Conservation (phyloP, 495 filamentous ascomycete genomes). For the Lasiosphaeria hispida region DNA sequence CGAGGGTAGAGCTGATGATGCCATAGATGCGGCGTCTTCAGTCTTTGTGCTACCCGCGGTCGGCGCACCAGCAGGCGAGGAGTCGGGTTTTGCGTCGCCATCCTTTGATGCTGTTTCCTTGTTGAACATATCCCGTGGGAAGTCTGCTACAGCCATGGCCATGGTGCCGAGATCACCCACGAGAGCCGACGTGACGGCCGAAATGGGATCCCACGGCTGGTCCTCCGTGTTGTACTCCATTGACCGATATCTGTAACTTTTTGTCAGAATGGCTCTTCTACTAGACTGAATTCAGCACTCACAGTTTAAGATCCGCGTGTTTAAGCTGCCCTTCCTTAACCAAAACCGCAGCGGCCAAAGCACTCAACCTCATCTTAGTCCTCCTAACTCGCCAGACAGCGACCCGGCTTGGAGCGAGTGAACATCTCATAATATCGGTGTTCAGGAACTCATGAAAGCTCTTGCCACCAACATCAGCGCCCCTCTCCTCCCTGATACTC, state of each 20-base stretch:
- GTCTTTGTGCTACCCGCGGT: not conserved
- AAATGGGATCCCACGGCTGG: slow-evolving; percentile 69
- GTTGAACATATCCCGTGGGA: slow-evolving; percentile 69
- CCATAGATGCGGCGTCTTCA: not conserved
- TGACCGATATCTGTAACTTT: slow-evolving; percentile 54
- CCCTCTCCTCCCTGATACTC: slow-evolving; percentile 63
- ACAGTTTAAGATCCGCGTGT: slow-evolving; percentile 68
- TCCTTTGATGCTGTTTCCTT: slow-evolving; percentile 37
- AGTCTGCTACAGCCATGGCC: slow-evolving; percentile 77
- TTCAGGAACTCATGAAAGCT: slow-evolving; percentile 70
- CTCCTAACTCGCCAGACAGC: slow-evolving; percentile 71
- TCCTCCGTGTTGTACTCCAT: slow-evolving; percentile 70
- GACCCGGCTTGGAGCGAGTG: slow-evolving; percentile 59
- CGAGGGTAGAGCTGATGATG: no score
- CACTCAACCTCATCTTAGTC: slow-evolving; percentile 61
- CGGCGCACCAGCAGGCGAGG: not conserved
- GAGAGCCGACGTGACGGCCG: slow-evolving; percentile 68
- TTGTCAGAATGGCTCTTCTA: slow-evolving; percentile 19
- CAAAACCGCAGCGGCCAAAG: slow-evolving; percentile 64
- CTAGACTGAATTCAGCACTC: slow-evolving; percentile 21
- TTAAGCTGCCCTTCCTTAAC: slow-evolving; percentile 60
- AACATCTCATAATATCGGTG: slow-evolving; percentile 59
- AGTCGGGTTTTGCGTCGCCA: slow-evolving; percentile 8
- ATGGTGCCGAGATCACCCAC: slow-evolving; percentile 72
- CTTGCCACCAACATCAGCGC: slow-evolving; percentile 59